Base-by-base conservation (phyloP, 345 rosid species). In the Punica granatum region DNA sequence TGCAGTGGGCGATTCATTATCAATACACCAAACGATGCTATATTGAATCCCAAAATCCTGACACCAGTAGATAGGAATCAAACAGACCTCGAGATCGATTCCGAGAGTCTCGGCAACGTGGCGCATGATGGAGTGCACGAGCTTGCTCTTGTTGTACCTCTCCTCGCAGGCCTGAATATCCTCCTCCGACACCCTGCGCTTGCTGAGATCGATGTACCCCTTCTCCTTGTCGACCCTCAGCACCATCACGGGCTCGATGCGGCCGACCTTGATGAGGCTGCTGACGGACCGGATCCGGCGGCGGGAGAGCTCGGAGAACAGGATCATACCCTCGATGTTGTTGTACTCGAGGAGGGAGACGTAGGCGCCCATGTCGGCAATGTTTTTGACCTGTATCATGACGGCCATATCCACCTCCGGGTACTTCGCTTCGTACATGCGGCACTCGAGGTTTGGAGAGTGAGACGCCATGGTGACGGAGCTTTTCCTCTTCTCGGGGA, bases 321-420 rank as follows among this genome's bases (percentile, higher is more conserved):
- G 79, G 74, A 94, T 94, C 96, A 94, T 89, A 1, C 99, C 98
- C 76, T 94, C 99, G 16, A 89, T 91, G 75, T 94, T 94, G 77
- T 91, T 94, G 95, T 91, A 94, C 80, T 91, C 99, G 12, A 94
- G 90, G 32, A 94, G 79, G 0, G 97, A 88, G 23, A 94, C 99
- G 67, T 91, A 94, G 0, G 99, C 99, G 35, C 96, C 98, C 99
- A 91, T 91, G 73, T 94, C 98, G 41, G 96, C 96, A 73, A 94
- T 91, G 82, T 75, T 88, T 75, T 94, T 94, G 60, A 94, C 99
- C 78, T 91, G 99, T 31, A 94, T 91, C 99, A 94, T 94, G 73
- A 94, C 99, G 49, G 97, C 97, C 97, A 88, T 91, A 75, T 86
- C 99, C 62, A 94, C 92, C 74, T 91, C 97, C 37, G 99, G 99